A percentile compares a stretch with the other conserved stretches of the same genome.
These are phyloP conservation scores for Licmophora abbreviata DNA, from an alignment of 108 stramenopile genomes.

Conservation along the genomic window DNA sequence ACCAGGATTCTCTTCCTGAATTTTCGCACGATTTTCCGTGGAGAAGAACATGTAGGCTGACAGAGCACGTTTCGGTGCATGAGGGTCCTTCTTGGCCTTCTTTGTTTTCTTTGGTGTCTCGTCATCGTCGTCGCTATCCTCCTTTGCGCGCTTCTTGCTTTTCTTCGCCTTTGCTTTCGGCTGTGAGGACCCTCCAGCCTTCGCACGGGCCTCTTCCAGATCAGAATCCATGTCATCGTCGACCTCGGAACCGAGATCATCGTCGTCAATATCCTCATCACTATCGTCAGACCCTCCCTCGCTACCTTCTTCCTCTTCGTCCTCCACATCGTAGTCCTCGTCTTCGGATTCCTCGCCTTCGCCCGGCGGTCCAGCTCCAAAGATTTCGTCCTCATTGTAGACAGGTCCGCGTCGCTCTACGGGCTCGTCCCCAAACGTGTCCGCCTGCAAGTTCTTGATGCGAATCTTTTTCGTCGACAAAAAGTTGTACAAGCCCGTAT, in stretches of 20 bases:
- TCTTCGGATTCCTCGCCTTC: conserved; percentile 35
- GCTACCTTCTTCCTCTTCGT: conserved; percentile 32
- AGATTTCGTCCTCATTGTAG: conserved; percentile 63
- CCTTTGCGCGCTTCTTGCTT: conserved; percentile 18
- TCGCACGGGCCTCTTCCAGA: conserved; percentile 39
- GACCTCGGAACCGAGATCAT: conserved; percentile 47
- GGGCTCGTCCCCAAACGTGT: conserved; percentile 17
- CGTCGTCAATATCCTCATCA: conserved; percentile 47
- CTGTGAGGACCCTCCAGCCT: conserved; percentile 34
- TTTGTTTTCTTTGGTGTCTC: conserved; percentile 42
- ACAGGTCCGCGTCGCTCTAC: conserved; percentile 16
- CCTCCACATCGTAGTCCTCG: conserved; percentile 20
- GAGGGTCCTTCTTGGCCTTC: conserved; percentile 45
- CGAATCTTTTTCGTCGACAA: conserved; percentile 78
- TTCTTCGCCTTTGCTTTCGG: conserved; percentile 16
- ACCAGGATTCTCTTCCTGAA: conserved; percentile 73
- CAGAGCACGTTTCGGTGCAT: conserved; percentile 52
- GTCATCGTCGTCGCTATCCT: conserved; percentile 12
- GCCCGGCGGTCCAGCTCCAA: conserved; percentile 47
- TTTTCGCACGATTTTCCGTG: conserved; percentile 41
- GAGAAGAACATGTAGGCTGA: conserved; percentile 62
- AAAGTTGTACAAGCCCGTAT: conserved; percentile 80
- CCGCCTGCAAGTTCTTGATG: conserved; percentile 86
- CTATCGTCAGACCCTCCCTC: conserved; percentile 54
- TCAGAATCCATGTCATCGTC: conserved; percentile 52